Base-by-base conservation (phyloP, 257 asterid species). In the Mentha longifolia region DNA sequence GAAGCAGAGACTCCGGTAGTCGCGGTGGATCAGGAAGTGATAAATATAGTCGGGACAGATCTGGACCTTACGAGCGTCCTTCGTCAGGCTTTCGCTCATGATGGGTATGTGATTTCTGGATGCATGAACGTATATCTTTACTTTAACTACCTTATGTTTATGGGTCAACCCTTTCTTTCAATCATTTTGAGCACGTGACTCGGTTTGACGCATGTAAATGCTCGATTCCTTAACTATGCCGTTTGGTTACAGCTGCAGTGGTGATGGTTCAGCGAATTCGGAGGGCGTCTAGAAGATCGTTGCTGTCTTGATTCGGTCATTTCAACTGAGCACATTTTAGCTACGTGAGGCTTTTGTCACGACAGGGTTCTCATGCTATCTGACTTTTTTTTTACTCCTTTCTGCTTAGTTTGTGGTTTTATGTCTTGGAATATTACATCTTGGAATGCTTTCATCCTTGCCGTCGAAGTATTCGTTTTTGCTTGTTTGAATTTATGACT, bases 31-130 rank as follows among this genome's bases (percentile, higher is more conserved):
- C 84, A 0, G 84, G 86, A 64, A 85, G 77, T 77, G 97, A 94
- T 45, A 86, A 87, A 67, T 81, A 86, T 75, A 83, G 73, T 61
- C 96, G 96, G 62, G 97, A 94, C 56, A 87, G 96, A 15, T 89
- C 98, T 49, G 97, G 99, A 11, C 99, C 99, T 17, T 89, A 95
- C 79, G 98, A 91, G 68, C 98, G 96, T 41, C 86, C 85, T 33
- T 33, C 81, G n/a, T 65, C 83, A 1, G 82, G 90, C 67, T 82
- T 42, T 15, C 86, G 86, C 55, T 78, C 82, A 61, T 83, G 84
- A 76, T 74, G 7, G 69, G 78, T 61, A 49, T 49, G 72, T 35
- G n/a, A 12, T 25, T 28, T 28, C 31, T 28, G 31, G 31, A 28
- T 28, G 31, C 31, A 28, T 28, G 31, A 28, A 28, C 2, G 31